phyloP scores from a whole-genome alignment of 1,139 yeast genomes.

The Saccharomyces hybrid region DNA sequence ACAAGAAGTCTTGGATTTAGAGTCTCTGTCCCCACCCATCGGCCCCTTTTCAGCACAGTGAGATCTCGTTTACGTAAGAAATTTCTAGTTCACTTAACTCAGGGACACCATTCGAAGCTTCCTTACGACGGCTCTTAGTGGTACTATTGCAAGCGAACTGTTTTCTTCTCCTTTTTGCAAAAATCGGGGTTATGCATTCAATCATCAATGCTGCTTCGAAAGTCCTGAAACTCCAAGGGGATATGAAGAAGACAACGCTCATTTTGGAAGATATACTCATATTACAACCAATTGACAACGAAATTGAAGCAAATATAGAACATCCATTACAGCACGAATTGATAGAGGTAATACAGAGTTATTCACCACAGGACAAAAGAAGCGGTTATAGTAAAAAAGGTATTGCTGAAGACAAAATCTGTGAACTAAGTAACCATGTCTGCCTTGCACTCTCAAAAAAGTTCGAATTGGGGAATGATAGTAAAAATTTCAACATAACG shows the following conservation, averaged over 20 bases:
- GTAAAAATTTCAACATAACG: slow-evolving; percentile 5
- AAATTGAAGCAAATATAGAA: neutral
- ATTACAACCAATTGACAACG: neutral
- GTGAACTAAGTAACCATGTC: neutral
- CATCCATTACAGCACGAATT: neutral
- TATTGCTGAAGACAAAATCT: neutral
- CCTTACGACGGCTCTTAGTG: neutral
- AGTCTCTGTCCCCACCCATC: neutral
- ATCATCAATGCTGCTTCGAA: neutral
- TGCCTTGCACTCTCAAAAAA: slow-evolving; percentile 8
- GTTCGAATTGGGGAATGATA: slow-evolving; percentile 7
- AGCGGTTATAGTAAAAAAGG: neutral
- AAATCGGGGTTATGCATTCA: neutral
- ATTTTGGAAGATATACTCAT: neutral
- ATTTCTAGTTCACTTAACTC: neutral
- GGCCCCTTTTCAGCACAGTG: neutral
- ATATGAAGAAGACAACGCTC: neutral
- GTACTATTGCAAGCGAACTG: neutral
- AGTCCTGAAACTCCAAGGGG: neutral
- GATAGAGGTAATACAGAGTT: neutral
- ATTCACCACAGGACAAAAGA: neutral
- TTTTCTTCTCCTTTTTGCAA: neutral
- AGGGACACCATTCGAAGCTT: neutral
- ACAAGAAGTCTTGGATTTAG: neutral
- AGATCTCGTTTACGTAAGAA: neutral